phyloP scores from a whole-genome alignment of 495 filamentous ascomycete genomes.

The Talaromyces thailandensis region DNA sequence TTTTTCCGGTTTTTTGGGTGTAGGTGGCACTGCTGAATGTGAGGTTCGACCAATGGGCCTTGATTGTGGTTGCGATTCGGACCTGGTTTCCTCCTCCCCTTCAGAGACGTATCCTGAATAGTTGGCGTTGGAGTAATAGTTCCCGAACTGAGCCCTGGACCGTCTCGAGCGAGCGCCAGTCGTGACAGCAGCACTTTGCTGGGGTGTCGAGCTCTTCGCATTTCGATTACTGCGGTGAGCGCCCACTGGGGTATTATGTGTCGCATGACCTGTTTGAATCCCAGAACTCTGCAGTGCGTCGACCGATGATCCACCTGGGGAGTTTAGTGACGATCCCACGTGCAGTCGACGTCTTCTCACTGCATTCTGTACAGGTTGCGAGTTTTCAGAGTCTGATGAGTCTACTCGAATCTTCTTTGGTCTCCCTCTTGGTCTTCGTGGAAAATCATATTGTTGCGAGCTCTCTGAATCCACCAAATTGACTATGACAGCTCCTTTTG shows the following conservation, averaged over 20 bases:
- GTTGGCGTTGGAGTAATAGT: slow-evolving; percentile 16
- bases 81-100: not conserved
- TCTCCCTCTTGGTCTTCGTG: not conserved
- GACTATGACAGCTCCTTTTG: not conserved
- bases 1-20: not conserved
- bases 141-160: slow-evolving; percentile 12
- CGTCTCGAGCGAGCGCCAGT: slow-evolving; percentile 18
- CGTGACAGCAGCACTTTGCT: not conserved
- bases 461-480: not conserved
- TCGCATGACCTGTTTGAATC: not conserved
- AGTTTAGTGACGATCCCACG: not conserved
- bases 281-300: not conserved
- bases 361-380: not conserved
- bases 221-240: not conserved
- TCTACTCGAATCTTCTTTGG: not conserved
- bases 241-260: not conserved
- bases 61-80: not conserved
- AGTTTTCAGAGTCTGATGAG: not conserved
- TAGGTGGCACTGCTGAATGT: not conserved
- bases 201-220: not conserved
- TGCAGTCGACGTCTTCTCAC: not conserved
- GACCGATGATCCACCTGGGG: not conserved
- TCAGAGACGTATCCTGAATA: slow-evolving; percentile 8
- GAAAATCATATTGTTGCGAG: not conserved
- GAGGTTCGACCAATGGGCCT: not conserved